Base-by-base conservation (phyloP, 2,329 filamentous ascomycete species). In the Sporothrix sp. region DNA sequence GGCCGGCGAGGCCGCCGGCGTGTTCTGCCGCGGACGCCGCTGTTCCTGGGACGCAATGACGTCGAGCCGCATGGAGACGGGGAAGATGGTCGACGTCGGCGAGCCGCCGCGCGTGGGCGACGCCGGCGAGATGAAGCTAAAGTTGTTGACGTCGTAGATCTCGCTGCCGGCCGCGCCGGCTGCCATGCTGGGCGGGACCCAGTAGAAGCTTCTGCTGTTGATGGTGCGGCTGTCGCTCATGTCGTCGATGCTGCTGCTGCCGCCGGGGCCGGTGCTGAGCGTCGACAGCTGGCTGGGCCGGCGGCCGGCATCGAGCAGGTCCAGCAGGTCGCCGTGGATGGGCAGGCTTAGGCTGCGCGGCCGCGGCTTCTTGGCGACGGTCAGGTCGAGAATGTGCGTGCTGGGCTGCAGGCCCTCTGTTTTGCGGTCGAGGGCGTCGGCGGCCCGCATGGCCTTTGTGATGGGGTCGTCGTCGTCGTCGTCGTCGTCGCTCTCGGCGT, bases 381-480 rank as follows among this genome's bases (percentile, higher is more conserved):
- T 70, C 33, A 77, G 63, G 45, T 76, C 74, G n/a, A 76, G 61
- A 37, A 75, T 70, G 49, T 69, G 67, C 43, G 59, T 66, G 48
- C 59, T 66, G 0, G 69, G 67, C 54, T 81, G 76, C n/a, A 81
- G 62, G 20, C 65, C 72, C 43, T 72, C 75, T 0, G 77, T 81
- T 55, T 76, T 66, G 49, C 68, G 68, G 58, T 82, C 74, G 33
- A 82, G 14, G 10, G 43, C 43, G 23, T 45, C 43, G 43, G 43
- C 43, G 3, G 43, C 43, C 18, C 43, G 43, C 43, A 45, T 81
- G 32, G 77, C 76, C 57, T 66, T 69, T 20, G 68, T 71, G 51
- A 71, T 73, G 39, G 75, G 75, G 57, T 80, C 76, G 36, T 52
- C 46, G 4, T 50, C 40, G 21, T 51, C 54, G 37, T 54, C 55